These are phyloP conservation scores for Beta corolliflora DNA, from an alignment of 179 eudicot genomes.

Conservation along the genomic window DNA sequence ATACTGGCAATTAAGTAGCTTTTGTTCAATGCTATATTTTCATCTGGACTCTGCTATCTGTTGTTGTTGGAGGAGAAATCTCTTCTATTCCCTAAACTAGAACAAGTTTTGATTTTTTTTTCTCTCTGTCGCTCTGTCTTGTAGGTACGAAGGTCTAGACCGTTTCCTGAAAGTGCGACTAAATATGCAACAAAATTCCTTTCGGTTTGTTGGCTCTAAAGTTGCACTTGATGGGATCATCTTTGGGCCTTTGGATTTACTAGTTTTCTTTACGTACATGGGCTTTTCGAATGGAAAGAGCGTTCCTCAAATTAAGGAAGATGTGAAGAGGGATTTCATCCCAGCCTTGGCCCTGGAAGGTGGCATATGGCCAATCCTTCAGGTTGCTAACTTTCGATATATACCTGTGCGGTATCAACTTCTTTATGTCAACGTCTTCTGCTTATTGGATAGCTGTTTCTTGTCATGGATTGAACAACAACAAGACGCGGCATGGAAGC, in stretches of 20 bases:
- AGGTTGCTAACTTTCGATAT: constrained; percentile 85
- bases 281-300: constrained; percentile 84
- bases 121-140: constrained; percentile 6
- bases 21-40: background rate
- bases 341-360: constrained; percentile 87
- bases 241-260: constrained; percentile 90
- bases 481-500: constrained; percentile 90
- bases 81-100: background rate
- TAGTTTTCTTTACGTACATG: constrained; percentile 93
- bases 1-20: background rate
- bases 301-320: constrained; percentile 76
- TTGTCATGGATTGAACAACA: constrained; percentile 98
- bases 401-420: constrained; percentile 91
- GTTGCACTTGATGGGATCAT: constrained; percentile 85
- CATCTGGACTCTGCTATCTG: background rate
- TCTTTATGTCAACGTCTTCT: constrained; percentile 89
- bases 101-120: background rate
- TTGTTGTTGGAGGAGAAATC: background rate
- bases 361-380: constrained; percentile 89
- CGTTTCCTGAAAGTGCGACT: constrained; percentile 52
- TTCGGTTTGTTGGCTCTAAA: constrained; percentile 77
- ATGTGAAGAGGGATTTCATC: constrained; percentile 85
- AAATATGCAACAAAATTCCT: constrained; percentile 65
- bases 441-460: constrained; percentile 93
- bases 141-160: constrained; percentile 94